Evolutionary conservation across 2,329 filamentous ascomycete species (phyloP).

Genomic region (Capronia americana): DNA sequence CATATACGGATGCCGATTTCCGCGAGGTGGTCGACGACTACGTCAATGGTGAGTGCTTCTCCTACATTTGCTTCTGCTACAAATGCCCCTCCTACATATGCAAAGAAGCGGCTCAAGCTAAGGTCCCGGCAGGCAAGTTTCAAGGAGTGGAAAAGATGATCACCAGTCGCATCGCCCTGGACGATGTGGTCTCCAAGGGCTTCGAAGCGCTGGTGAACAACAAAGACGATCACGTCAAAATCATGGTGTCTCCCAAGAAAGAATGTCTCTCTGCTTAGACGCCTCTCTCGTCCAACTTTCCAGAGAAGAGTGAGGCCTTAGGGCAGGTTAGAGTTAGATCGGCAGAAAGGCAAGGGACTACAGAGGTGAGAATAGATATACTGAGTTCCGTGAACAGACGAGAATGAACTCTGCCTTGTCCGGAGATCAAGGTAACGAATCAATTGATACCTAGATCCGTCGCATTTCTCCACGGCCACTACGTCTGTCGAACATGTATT

Average conservation of each 20-base stretch:
- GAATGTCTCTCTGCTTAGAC: not conserved
- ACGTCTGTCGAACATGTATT: no score
- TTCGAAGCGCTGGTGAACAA: slow-evolving; percentile 63
- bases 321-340: no score
- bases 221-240: slow-evolving; percentile 67
- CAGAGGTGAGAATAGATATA: no score
- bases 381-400: no score
- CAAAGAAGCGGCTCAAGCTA: not conserved
- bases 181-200: slow-evolving; percentile 63
- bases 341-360: no score
- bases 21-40: slow-evolving; percentile 44
- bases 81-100: not conserved
- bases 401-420: no score
- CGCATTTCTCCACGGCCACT: no score
- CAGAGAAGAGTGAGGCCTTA: no score
- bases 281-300: no score
- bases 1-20: slow-evolving; percentile 44
- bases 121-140: slow-evolving; percentile 40
- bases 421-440: no score
- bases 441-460: no score
- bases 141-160: slow-evolving; percentile 58
- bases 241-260: slow-evolving; percentile 54
- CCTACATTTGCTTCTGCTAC: not conserved
- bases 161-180: slow-evolving; percentile 61
- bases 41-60: slow-evolving; percentile 41